Conservation (phyloP, 2,329 filamentous ascomycete genomes). For the Chaetomiaceae sp. region DNA sequence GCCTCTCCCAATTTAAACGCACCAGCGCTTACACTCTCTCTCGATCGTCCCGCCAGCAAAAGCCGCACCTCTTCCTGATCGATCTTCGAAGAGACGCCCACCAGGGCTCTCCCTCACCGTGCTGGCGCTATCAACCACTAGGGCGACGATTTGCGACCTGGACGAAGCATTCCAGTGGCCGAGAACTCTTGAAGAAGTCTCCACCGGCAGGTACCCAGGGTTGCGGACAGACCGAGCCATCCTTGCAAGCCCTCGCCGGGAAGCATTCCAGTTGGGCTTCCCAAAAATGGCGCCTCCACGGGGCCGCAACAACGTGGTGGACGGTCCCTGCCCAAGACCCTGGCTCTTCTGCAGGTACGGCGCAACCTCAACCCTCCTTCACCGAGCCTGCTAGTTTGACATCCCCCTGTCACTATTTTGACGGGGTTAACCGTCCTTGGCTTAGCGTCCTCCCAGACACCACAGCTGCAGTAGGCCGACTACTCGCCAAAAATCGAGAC, state of each 20-base stretch:
- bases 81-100: not conserved
- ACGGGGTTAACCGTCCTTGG: too few species aligned
- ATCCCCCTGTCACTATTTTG: too few species aligned
- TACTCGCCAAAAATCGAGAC: too few species aligned
- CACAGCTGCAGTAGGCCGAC: too few species aligned
- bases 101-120: constrained; percentile 14
- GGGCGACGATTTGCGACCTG: constrained; percentile 20
- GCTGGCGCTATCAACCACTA: constrained; percentile 11
- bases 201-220: constrained; percentile 19
- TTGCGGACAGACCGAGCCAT: constrained; percentile 13
- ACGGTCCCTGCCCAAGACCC: constrained; percentile 10
- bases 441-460: too few species aligned
- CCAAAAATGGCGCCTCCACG: constrained; percentile 14
- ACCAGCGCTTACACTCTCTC: not conserved
- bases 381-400: too few species aligned
- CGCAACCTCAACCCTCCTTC: constrained; percentile 20
- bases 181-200: constrained; percentile 6
- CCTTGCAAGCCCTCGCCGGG: constrained; percentile 23
- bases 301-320: constrained; percentile 12
- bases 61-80: too few species aligned
- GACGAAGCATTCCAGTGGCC: constrained; percentile 9
- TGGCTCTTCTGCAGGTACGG: constrained; percentile 22
- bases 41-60: too few species aligned
- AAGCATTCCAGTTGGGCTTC: constrained; percentile 25
- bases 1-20: not conserved